Conservation (phyloP, 306 rosid species). For the Quercus aquifolioides region DNA sequence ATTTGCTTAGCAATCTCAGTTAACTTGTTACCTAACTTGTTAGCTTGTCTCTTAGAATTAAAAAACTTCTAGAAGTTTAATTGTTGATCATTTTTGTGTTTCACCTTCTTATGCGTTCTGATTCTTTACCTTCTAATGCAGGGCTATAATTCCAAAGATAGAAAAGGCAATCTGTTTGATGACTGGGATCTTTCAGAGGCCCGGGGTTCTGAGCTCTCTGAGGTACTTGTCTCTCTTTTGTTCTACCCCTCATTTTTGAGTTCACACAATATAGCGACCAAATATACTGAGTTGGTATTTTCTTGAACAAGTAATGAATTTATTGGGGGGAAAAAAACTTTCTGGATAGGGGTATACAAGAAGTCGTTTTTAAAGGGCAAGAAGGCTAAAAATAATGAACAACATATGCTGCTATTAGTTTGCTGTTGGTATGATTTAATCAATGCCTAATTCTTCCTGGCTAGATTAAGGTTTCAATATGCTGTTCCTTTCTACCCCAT, state of each 20-base stretch:
- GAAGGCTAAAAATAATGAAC: neutral
- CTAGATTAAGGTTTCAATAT: neutral
- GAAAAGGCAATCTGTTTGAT: slow-evolving; percentile 67
- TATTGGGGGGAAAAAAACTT: neutral
- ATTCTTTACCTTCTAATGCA: slow-evolving; percentile 31
- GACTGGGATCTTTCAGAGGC: slow-evolving; percentile 97
- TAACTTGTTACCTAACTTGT: neutral
- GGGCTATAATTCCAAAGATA: slow-evolving; percentile 93
- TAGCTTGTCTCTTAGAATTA: too few species aligned
- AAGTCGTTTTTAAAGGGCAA: neutral
- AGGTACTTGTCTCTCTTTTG: slow-evolving; percentile 46
- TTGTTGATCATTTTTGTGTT: neutral
- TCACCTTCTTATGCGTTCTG: slow-evolving; percentile 5
- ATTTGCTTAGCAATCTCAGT: neutral
- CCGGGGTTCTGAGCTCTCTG: slow-evolving; percentile 66
- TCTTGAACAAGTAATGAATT: neutral
- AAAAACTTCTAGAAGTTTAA: neutral
- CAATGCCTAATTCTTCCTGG: neutral
- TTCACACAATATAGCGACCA: slow-evolving; percentile 10
- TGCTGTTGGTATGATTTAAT: neutral
- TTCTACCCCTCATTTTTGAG: slow-evolving; percentile 10
- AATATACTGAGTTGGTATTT: neutral
- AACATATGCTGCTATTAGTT: neutral
- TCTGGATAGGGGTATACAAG: neutral
- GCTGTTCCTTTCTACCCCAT: neutral